phyloP scores from a whole-genome alignment of 2,329 filamentous ascomycete genomes.

The Ophiostoma angusticollis region DNA sequence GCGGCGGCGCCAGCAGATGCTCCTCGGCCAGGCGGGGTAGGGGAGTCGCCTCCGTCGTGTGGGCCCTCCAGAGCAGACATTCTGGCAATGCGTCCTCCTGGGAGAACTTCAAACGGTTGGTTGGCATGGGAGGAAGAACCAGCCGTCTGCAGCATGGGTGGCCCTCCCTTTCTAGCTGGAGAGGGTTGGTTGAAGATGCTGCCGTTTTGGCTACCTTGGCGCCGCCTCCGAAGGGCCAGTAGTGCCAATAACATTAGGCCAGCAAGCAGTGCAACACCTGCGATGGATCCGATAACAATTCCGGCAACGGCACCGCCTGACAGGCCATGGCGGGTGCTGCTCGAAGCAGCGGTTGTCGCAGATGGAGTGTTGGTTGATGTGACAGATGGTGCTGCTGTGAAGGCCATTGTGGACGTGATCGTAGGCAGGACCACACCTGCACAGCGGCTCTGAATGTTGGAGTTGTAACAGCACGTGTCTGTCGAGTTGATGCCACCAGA shows the following conservation, averaged over 20 bases:
- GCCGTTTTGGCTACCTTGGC: conserved; percentile 45
- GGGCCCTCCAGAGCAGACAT: conserved; percentile 88
- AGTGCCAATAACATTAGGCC: conserved; percentile 58
- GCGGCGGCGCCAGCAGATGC: conserved; percentile 31
- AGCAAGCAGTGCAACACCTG: conserved; percentile 56
- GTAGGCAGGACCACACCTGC: conserved; percentile 64
- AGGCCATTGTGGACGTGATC: conserved; percentile 55
- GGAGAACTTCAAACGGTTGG: conserved; percentile 53
- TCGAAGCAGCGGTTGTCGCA: conserved; percentile 12
- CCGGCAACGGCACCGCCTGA: conserved; percentile 85
- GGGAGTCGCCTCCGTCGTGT: conserved; percentile 40
- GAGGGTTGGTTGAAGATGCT: conserved; percentile 86
- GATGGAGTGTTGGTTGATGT: conserved; percentile 31
- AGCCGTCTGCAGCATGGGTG: conserved; percentile 26
- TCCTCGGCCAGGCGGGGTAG: conserved; percentile 34
- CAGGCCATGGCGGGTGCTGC: conserved; percentile 30
- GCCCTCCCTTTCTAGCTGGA: conserved; percentile 44
- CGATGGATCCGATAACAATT: conserved; percentile 69
- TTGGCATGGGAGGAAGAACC: conserved; percentile 4
- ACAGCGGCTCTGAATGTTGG: conserved; percentile 63
- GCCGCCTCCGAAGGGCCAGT: conserved; percentile 36
- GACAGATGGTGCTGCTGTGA: conserved; percentile 34
- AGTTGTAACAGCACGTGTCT: conserved; percentile 85
- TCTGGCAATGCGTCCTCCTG: conserved; percentile 79
- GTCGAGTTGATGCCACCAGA: conserved; percentile 79